phyloP scores from a whole-genome alignment of 1,139 yeast genomes.

The Pneumocystis oryctolagi region DNA sequence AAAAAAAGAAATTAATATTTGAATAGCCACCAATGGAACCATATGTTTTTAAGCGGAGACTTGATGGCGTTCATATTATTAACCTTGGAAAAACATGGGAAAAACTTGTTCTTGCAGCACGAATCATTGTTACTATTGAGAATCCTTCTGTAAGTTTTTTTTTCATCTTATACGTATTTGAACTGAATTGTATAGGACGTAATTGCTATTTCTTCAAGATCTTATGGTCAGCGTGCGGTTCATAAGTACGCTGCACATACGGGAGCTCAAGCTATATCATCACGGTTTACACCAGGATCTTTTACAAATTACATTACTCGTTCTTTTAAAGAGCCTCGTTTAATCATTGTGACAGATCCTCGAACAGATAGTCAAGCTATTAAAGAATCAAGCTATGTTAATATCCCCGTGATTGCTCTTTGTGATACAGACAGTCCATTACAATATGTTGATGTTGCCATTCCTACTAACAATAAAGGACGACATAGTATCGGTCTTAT shows the following conservation, averaged over 20 bases:
- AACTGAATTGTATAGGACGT: conserved; percentile 48
- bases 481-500: conserved; percentile 98
- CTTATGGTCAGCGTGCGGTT: conserved; percentile 99
- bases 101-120: conserved; percentile 98
- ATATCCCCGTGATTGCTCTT: conserved; percentile 99
- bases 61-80: conserved; percentile 98
- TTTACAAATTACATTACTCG: conserved; percentile 99
- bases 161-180: neutral
- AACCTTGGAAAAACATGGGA: conserved; percentile 92
- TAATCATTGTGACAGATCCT: conserved; percentile 98
- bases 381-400: conserved; percentile 98
- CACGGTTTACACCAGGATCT: conserved; percentile 99
- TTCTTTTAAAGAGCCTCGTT: conserved; percentile 99
- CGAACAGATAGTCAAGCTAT: conserved; percentile 99
- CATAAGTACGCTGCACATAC: conserved; percentile 99
- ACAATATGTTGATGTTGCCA: conserved; percentile 98
- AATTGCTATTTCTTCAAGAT: conserved; percentile 97
- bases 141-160: conserved; percentile 39
- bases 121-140: conserved; percentile 99
- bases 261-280: conserved; percentile 99
- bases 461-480: conserved; percentile 99
- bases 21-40: conserved; percentile 90
- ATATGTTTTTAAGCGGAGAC: conserved; percentile 98
- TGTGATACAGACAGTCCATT: conserved; percentile 98
- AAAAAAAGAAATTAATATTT: neutral